Evolutionary conservation across 257 asterid species (phyloP), one percentile per base, ranked within the genome.

Genomic region (Plantago elongata): DNA sequence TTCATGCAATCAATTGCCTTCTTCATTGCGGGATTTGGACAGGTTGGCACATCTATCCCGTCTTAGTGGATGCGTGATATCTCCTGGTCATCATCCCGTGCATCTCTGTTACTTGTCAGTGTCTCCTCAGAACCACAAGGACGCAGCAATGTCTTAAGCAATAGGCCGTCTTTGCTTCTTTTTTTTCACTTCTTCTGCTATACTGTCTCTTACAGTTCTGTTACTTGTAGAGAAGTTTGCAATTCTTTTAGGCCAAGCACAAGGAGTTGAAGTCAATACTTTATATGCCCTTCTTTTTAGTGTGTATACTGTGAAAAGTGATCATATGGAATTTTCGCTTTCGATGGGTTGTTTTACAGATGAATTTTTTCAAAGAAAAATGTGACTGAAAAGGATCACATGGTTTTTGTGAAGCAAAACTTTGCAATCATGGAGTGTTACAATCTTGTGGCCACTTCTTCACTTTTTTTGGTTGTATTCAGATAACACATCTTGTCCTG

Each of bases 11-110:
- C 96, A 4, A 9, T 75, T 0, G 91, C 96, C 54, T 90, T 90
- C 78, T 83, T 85, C 74, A 54, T 90, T 61, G 72, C 69, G 59
- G 98, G 98, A 57, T 82, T 88, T 60, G 95, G 96, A 56, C 81
- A 87, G 9, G 43, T 88, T 18, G 98, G 98, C 57, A 90, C 96
- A 0, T 72, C 83, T 11, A 74, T 85, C 52, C 94, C 93, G 11
- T 69, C 90, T 40, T 79, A 72, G 71, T 61, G 15, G n/a, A 44
- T 13, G 18, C 8, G 18, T 16, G 40, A 62, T 61, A 22, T 30
- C 60, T 57, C 67, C 54, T 56, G 34, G 40, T 54, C 22, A 34
- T 57, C 43, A 30, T 1, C 27, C 40, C n/a, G 48, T 52, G 50
- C 45, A 47, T 43, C 55, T 57, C 45, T 59, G 27, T 40, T 40